Percentiles rank a stretch among this genome's conserved stretches.
phyloP scores from a whole-genome alignment of 2,329 filamentous ascomycete genomes.

The Alternaria angustiovoidea region DNA sequence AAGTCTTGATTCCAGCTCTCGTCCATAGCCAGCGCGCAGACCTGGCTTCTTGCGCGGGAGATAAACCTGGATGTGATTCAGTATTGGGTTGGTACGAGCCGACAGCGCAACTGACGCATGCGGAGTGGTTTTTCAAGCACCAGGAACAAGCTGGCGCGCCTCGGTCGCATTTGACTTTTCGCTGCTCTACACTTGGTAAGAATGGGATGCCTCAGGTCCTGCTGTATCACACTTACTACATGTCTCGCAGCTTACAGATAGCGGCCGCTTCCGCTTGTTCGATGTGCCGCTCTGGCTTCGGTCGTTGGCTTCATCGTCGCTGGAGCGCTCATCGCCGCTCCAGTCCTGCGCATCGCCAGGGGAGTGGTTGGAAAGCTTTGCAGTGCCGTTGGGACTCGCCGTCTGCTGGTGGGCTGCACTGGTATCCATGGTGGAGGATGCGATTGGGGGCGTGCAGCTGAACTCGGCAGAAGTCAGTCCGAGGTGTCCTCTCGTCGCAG shows the following conservation, averaged over 20 bases:
- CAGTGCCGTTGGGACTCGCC: slow-evolving; percentile 41
- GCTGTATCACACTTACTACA: slow-evolving; percentile 10
- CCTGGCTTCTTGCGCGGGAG: slow-evolving; percentile 76
- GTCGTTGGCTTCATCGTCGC: slow-evolving; percentile 50
- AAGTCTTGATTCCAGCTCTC: slow-evolving; percentile 67
- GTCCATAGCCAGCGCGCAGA: slow-evolving; percentile 65
- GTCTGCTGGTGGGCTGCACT: slow-evolving; percentile 35
- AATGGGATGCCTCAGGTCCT: not conserved
- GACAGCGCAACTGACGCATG: slow-evolving; percentile 56
- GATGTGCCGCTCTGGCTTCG: slow-evolving; percentile 45
- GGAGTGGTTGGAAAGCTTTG: slow-evolving; percentile 46
- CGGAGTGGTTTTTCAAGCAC: slow-evolving; percentile 72
- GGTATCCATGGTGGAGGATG: slow-evolving; percentile 42
- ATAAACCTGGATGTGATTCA: slow-evolving; percentile 57
- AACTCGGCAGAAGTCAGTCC: slow-evolving; percentile 24
- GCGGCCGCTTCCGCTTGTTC: slow-evolving; percentile 59
- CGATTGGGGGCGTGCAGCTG: slow-evolving; percentile 33
- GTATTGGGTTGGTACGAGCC: not conserved
- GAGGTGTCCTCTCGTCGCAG: slow-evolving; percentile 27
- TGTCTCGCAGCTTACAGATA: slow-evolving; percentile 70
- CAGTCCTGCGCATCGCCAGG: slow-evolving; percentile 47
- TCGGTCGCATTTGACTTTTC: slow-evolving; percentile 76
- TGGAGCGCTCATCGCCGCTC: slow-evolving; percentile 51
- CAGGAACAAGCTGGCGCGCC: slow-evolving; percentile 78
- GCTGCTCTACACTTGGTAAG: slow-evolving; percentile 59